Evolutionary conservation across 2,329 filamentous ascomycete species (phyloP).

Genomic region (Fusarium robinianum): DNA sequence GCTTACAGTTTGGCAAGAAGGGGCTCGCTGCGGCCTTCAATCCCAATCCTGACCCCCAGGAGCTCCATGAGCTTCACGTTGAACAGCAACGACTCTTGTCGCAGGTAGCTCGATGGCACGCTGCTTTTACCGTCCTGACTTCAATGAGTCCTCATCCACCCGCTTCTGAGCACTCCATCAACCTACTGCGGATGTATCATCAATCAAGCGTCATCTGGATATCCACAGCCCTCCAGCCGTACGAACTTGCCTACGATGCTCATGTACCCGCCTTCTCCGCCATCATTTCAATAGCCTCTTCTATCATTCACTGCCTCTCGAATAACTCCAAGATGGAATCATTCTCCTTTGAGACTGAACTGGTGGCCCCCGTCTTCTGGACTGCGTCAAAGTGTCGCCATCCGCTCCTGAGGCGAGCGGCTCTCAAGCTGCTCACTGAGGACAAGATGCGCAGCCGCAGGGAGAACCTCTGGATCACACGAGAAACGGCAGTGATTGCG

Average conservation of each 20-base stretch:
- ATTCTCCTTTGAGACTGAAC: conserved; percentile 50
- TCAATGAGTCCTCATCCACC: conserved; percentile 31
- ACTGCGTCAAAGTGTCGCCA: conserved; percentile 47
- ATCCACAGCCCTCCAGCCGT: conserved; percentile 36
- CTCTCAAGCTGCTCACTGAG: conserved; percentile 42
- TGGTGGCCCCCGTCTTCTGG: conserved; percentile 50
- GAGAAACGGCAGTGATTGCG: conserved; percentile 41
- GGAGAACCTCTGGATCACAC: conserved; percentile 48
- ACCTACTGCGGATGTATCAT: conserved; percentile 45
- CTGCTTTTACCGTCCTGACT: conserved; percentile 38
- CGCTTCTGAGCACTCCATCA: conserved; percentile 18
- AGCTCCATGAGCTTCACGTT: conserved; percentile 34
- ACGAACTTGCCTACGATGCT: conserved; percentile 43
- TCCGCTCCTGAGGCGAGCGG: conserved; percentile 46
- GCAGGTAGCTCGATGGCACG: conserved; percentile 37
- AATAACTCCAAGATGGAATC: conserved; percentile 19
- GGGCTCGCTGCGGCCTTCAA: conserved; percentile 35
- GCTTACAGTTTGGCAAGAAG: conserved; percentile 43
- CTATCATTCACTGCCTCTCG: conserved; percentile 31
- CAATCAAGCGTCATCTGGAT: conserved; percentile 43
- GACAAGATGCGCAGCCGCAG: conserved; percentile 39
- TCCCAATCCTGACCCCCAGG: conserved; percentile 29
- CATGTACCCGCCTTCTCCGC: conserved; percentile 43
- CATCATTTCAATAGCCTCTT: conserved; percentile 43
- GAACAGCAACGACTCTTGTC: conserved; percentile 43